Evolutionary conservation across 139 green algal genomes (phyloP).

Genomic region (Chlorella sorokiniana): DNA sequence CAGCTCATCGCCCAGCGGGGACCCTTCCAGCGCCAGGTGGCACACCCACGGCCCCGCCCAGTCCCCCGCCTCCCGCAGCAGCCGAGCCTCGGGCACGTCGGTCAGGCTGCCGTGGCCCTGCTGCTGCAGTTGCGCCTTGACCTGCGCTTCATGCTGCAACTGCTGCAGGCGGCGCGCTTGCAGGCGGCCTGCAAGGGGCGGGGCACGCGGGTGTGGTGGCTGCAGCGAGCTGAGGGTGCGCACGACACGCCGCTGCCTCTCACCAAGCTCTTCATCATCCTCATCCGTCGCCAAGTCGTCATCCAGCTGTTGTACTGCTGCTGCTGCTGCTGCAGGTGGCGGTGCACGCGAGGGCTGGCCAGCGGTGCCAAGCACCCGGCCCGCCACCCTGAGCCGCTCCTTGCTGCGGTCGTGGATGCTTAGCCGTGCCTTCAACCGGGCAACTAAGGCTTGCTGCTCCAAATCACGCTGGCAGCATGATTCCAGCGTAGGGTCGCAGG

Average conservation of each 20-base stretch:
- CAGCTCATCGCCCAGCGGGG: constrained; percentile 8
- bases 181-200: background rate
- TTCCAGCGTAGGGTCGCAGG: constrained; percentile 41
- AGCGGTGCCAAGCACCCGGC: constrained; percentile 2
- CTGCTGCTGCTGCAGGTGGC: background rate
- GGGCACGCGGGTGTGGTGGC: background rate
- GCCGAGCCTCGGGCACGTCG: background rate
- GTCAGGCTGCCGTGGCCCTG: constrained; percentile 1
- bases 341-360: no score
- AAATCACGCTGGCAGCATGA: constrained; percentile 38
- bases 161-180: background rate
- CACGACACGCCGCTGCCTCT: background rate
- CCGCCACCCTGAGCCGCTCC: background rate
- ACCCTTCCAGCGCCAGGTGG: constrained; percentile 10
- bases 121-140: background rate
- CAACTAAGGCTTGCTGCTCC: constrained; percentile 11
- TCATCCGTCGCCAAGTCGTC: background rate
- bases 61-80: background rate
- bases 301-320: background rate
- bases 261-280: background rate
- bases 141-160: constrained; percentile 8
- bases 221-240: background rate
- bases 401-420: constrained; percentile 35
- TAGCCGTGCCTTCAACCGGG: constrained; percentile 32
- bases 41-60: background rate